Percentiles rank a stretch among this genome's conserved stretches.
These are phyloP conservation scores for Tulasnella sp. DNA, from an alignment of 768 basidiomycete genomes.

Conservation along the genomic window DNA sequence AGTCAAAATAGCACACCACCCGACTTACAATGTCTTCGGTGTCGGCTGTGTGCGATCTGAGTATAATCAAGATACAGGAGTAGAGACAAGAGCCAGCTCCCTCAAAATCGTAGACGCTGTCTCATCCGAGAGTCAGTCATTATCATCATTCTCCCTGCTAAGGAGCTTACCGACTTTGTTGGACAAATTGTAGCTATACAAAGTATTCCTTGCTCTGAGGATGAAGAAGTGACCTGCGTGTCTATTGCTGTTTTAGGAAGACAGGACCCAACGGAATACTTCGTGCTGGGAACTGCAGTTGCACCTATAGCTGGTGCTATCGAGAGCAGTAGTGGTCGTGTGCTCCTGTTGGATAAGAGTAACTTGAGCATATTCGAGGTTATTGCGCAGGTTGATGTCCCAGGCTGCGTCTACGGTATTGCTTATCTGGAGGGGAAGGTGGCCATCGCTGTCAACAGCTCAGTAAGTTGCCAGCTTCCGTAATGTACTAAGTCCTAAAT, in stretches of 20 bases:
- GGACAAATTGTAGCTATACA: constrained; percentile 36
- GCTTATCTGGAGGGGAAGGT: constrained; percentile 36
- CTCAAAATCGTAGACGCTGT: background rate
- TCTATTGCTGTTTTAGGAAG: constrained; percentile 23
- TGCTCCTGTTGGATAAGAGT: constrained; percentile 38
- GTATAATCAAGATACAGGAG: constrained; percentile 51
- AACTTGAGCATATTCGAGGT: constrained; percentile 21
- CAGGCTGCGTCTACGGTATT: constrained; percentile 61
- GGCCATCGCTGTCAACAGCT: constrained; percentile 60
- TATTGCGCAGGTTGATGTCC: constrained; percentile 34
- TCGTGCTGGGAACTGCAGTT: constrained; percentile 32
- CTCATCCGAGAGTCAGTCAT: background rate
- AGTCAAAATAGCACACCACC: constrained; percentile 48
- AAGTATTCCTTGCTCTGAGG: constrained; percentile 35
- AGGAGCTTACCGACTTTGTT: too few species aligned
- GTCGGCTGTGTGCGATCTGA: constrained; percentile 46
- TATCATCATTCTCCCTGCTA: constrained; percentile 1
- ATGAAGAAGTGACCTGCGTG: constrained; percentile 54
- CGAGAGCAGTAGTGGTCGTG: constrained; percentile 39
- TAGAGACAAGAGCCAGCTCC: constrained; percentile 28
- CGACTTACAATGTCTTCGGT: constrained; percentile 43
- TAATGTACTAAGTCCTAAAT: too few species aligned
- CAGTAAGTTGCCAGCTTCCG: constrained; percentile 40
- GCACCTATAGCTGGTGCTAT: constrained; percentile 23
- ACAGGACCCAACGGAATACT: constrained; percentile 17